Conservation (phyloP, 75 land plant species). For the Ceratopteris richardii region DNA sequence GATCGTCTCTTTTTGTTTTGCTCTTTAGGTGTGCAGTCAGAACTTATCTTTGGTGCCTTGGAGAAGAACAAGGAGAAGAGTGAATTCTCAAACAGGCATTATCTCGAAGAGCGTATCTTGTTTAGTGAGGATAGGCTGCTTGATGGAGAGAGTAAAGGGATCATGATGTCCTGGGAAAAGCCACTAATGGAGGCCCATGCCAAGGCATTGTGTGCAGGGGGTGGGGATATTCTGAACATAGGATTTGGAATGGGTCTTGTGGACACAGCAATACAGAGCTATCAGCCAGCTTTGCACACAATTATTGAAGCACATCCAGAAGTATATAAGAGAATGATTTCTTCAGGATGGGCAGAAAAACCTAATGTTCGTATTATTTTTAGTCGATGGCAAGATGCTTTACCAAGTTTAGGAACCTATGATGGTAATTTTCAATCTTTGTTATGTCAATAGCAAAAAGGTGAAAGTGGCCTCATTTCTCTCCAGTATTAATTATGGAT, state of each 20-base stretch:
- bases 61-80: slow-evolving; percentile 23
- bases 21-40: slow-evolving; percentile 56
- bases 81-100: slow-evolving; percentile 22
- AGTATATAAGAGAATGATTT: slow-evolving; percentile 83
- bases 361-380: slow-evolving; percentile 64
- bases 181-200: slow-evolving; percentile 99
- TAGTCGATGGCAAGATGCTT: slow-evolving; percentile 90
- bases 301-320: slow-evolving; percentile 99
- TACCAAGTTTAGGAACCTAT: slow-evolving; percentile 62
- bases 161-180: slow-evolving; percentile 99
- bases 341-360: slow-evolving; percentile 78
- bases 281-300: slow-evolving; percentile 58
- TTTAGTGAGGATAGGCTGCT: slow-evolving; percentile 84
- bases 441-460: too few relatives aligned
- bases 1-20: too few relatives aligned
- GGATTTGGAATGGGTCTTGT: slow-evolving; percentile 99
- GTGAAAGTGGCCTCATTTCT: not conserved
- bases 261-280: slow-evolving; percentile 87
- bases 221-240: slow-evolving; percentile 67
- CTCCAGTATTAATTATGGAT: not conserved
- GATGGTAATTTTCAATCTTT: slow-evolving; percentile 51
- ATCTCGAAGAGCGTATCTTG: slow-evolving; percentile 73
- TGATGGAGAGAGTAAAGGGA: slow-evolving; percentile 80
- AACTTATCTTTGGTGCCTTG: slow-evolving; percentile 71
- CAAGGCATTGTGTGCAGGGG: slow-evolving; percentile 58